phyloP scores from a whole-genome alignment of 2,329 filamentous ascomycete species.

The Colletotrichum caudatum region DNA sequence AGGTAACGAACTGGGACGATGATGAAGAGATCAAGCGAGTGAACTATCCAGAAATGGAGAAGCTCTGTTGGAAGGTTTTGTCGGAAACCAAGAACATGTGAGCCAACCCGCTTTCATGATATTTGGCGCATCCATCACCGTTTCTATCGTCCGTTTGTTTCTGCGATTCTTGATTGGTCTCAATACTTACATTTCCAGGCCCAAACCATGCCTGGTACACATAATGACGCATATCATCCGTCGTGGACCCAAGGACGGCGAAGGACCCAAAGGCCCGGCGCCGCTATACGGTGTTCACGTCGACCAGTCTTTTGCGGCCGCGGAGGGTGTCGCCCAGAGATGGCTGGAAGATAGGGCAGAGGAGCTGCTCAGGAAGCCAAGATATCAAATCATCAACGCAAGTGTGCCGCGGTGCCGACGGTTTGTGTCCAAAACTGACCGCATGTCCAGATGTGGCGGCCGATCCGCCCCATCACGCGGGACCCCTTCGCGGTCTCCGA shows the following conservation, averaged over 20 bases:
- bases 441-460: constrained; percentile 48
- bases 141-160: too few relatives aligned
- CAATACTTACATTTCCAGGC: constrained; percentile 7
- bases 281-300: constrained; percentile 59
- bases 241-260: constrained; percentile 28
- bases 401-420: constrained; percentile 65
- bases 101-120: not conserved
- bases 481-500: constrained; percentile 68
- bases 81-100: constrained; percentile 30
- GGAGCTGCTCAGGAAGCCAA: constrained; percentile 52
- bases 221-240: constrained; percentile 39
- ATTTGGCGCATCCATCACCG: not conserved
- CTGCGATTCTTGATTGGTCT: too few relatives aligned
- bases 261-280: constrained; percentile 29
- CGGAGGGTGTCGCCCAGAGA: constrained; percentile 43
- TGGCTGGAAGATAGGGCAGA: constrained; percentile 32
- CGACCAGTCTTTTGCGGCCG: constrained; percentile 65
- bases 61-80: constrained; percentile 40
- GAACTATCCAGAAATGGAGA: constrained; percentile 47
- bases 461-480: constrained; percentile 52
- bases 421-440: constrained; percentile 59
- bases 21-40: constrained; percentile 62
- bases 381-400: constrained; percentile 68
- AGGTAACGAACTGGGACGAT: constrained; percentile 68
- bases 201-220: constrained; percentile 33